phyloP scores from a whole-genome alignment of 345 rosid genomes.

The Euclidium syriacum region DNA sequence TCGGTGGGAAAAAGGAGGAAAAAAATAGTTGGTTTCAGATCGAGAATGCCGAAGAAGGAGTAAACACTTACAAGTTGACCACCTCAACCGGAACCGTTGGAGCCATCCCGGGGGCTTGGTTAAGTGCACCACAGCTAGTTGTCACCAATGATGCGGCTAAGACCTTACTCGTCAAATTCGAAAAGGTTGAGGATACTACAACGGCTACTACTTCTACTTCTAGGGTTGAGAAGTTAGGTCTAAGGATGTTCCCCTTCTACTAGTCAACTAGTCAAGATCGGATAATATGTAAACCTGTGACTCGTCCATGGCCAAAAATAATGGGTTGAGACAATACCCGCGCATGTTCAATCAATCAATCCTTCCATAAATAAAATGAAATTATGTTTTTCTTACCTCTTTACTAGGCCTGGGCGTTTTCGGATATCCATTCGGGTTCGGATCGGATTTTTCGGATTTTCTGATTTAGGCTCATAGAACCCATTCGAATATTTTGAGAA shows the following conservation, averaged over 20 bases:
- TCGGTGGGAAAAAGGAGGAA: background rate
- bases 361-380: no score
- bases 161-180: background rate
- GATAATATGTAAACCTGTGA: background rate
- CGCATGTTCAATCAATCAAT: no score
- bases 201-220: background rate
- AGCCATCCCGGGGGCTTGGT: background rate
- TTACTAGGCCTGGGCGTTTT: no score
- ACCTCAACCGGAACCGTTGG: background rate
- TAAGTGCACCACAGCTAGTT: background rate
- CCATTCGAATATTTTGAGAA: no score
- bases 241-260: constrained; percentile 15
- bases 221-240: constrained; percentile 1
- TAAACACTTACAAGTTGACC: constrained; percentile 7
- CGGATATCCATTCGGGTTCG: no score
- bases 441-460: no score
- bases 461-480: no score
- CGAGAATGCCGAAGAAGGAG: background rate
- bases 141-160: background rate
- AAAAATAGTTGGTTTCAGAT: background rate
- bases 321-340: constrained; percentile 16
- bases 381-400: no score
- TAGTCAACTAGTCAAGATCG: background rate
- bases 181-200: background rate
- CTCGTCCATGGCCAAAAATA: constrained; percentile 17